These are phyloP conservation scores for Pythium grandisporangium DNA, from an alignment of 352 stramenopile species.

Conservation along the genomic window DNA sequence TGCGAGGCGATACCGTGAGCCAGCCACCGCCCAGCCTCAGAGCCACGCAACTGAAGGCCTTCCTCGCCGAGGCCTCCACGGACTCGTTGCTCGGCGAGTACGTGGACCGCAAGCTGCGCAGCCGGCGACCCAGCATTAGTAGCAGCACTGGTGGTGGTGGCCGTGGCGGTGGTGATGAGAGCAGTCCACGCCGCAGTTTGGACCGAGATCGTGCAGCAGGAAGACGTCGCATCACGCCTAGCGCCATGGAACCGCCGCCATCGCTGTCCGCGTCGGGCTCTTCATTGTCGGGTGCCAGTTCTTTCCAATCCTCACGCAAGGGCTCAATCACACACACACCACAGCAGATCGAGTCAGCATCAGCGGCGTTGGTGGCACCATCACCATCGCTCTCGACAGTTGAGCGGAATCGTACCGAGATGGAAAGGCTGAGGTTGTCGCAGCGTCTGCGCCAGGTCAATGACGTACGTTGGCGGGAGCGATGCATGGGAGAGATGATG, in stretches of 20 bases:
- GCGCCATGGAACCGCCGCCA: conserved; percentile 29
- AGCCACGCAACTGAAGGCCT: conserved; percentile 21
- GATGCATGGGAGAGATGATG: no score
- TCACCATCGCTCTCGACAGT: conserved; percentile 17
- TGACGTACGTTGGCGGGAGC: conserved; percentile 36
- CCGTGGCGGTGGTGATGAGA: no score
- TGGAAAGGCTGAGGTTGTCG: conserved; percentile 54
- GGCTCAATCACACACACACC: no score
- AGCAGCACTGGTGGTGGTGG: no score
- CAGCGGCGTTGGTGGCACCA: not conserved
- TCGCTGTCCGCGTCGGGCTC: no score
- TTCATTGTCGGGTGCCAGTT: conserved; percentile 19
- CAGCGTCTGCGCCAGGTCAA: conserved; percentile 66
- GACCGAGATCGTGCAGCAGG: not conserved
- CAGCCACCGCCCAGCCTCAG: not conserved
- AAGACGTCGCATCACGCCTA: conserved; percentile 1
- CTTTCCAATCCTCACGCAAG: conserved; percentile 13
- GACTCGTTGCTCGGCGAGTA: conserved; percentile 51
- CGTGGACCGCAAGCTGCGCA: conserved; percentile 54
- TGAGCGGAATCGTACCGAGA: conserved; percentile 41
- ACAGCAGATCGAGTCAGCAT: no score
- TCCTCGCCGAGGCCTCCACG: conserved; percentile 40
- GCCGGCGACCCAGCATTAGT: no score
- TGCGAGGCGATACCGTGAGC: conserved; percentile 26
- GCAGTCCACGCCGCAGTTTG: not conserved